A percentile compares a stretch with the other conserved stretches of the same genome.
phyloP scores from a whole-genome alignment of 176 grass and related monocot species.

The Puccinellia tenuiflora region DNA sequence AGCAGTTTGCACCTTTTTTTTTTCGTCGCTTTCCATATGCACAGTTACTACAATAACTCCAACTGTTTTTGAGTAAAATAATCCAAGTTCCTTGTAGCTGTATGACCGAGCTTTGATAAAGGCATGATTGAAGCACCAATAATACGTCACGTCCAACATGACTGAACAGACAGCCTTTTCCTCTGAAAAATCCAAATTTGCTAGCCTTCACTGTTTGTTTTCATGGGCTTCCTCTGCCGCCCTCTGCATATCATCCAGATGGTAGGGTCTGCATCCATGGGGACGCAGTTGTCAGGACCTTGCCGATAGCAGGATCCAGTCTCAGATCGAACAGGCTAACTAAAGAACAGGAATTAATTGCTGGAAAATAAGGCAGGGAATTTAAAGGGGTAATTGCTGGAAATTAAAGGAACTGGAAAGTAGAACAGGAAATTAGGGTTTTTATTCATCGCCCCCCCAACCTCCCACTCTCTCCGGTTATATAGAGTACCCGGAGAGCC shows the following conservation, averaged over 20 bases:
- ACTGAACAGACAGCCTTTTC: neutral
- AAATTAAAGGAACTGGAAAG: too few species aligned
- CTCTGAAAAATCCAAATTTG: neutral
- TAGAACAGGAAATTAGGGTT: too few species aligned
- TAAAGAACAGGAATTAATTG: too few species aligned
- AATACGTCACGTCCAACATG: neutral
- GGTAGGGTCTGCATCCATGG: neutral
- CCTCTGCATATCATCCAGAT: neutral
- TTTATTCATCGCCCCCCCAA: too few species aligned
- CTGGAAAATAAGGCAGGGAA: too few species aligned
- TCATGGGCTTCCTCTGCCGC: neutral
- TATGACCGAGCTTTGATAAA: neutral
- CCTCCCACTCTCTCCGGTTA: too few species aligned
- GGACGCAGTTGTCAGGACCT: too few species aligned
- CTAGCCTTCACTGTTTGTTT: neutral
- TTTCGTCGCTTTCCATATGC: neutral
- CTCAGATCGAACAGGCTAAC: too few species aligned
- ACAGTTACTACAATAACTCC: neutral
- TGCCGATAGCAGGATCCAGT: too few species aligned
- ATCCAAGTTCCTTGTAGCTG: neutral
- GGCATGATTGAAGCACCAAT: neutral
- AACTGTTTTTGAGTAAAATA: neutral
- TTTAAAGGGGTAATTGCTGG: too few species aligned
- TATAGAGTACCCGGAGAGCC: too few species aligned
- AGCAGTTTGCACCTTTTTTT: neutral